Evolutionary conservation across 768 basidiomycete genomes (phyloP), one percentile per base, ranked within the genome.

Genomic region (Lepiota brunneoincarnata): DNA sequence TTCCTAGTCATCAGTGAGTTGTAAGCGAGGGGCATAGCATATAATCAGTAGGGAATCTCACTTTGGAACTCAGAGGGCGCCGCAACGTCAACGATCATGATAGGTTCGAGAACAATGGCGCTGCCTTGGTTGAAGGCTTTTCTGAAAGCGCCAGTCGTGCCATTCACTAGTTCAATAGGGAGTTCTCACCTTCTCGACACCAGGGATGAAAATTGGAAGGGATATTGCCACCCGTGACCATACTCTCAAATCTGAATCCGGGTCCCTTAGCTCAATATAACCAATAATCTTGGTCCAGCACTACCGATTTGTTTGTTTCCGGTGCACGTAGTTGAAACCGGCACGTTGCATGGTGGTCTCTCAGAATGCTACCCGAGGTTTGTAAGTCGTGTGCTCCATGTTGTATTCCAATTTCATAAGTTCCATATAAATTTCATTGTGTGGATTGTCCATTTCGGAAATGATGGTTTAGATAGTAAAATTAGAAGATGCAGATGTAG

Each of bases 291-390:
- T 91, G 54, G 89, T 49, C 96, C 96, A 15, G 93, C 89, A 68
- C 96, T 97, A 57, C 96, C 96, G 0, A n/a, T n/a, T n/a, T n/a
- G 89, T 89, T 71, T 99, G 96, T 74, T 98, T 99, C 82, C 94
- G 97, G 75, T 98, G 96, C 1, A 89, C 92, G 70, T 91, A 96
- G 55, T 79, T 76, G 74, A 98, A 99, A 41, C 87, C 80, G 2
- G 89, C 83, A 21, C 83, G 81, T 52, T 87, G 78, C 1, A 90
- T 89, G 65, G 97, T 85, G 1, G 97, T 94, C 74, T 99, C 96
- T 41, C 95, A 84, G 80, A 93, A 99, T 3, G 94, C 93, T 44
- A 99, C 97, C 18, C 89, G 89, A 11, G 96, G 96, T 69, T 94
- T 95, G 56, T 95, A 95, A 5, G 96, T 98, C 12, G 84, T 79